Evolutionary conservation across 2,329 filamentous ascomycete species (phyloP).

Genomic region (Colletotrichum filicis): DNA sequence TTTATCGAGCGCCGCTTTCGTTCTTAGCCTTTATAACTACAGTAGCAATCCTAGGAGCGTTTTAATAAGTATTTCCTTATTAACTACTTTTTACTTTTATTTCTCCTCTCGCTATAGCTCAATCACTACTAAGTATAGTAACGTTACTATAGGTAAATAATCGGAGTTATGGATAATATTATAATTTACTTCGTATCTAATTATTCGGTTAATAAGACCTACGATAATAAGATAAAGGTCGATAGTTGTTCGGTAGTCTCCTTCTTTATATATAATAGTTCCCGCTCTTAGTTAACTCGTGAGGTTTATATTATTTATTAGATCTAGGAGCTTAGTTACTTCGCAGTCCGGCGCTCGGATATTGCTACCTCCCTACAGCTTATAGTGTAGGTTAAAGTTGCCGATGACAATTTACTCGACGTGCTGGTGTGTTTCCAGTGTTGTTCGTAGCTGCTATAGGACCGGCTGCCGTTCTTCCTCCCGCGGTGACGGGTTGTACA

Average conservation of each 20-base stretch:
- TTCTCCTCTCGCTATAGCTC: background rate
- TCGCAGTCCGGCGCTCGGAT: background rate
- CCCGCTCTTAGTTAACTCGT: background rate
- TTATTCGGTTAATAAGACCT: background rate
- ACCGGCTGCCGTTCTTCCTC: too few species aligned
- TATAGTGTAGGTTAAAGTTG: background rate
- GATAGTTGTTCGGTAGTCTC: background rate
- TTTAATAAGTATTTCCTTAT: background rate
- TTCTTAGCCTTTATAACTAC: too few species aligned
- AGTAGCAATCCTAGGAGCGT: too few species aligned
- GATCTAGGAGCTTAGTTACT: background rate
- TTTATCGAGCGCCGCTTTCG: too few species aligned
- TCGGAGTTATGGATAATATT: background rate
- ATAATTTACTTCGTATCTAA: background rate
- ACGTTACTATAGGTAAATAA: background rate
- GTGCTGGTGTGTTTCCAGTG: background rate
- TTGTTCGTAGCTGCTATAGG: background rate
- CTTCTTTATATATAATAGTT: background rate
- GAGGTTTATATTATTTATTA: background rate
- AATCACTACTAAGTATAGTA: background rate
- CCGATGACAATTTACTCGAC: background rate
- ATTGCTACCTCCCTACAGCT: slow-evolving; percentile 9
- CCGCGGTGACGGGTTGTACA: too few species aligned
- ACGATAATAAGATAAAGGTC: background rate
- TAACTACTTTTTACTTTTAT: background rate